Percentiles rank a stretch among this genome's conserved stretches.
phyloP scores from a whole-genome alignment of 2,329 filamentous ascomycete genomes.

The Arthrobotrys iridis region DNA sequence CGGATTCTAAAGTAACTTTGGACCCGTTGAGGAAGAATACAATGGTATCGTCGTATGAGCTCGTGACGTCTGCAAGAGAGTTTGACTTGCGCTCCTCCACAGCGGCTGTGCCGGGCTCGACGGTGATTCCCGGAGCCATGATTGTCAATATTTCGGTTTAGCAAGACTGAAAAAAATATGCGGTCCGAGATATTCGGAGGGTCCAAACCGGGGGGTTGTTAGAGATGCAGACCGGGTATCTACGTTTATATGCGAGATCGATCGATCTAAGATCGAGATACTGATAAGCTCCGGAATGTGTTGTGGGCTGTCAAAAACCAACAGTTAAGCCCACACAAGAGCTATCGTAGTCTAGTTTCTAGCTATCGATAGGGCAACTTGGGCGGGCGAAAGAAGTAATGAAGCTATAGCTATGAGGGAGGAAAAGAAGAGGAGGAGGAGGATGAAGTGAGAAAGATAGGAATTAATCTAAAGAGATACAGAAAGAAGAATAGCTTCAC shows the following conservation, averaged over 20 bases:
- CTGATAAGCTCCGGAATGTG: constrained; percentile 37
- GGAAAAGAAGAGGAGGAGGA: not conserved
- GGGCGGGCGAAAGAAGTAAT: not conserved
- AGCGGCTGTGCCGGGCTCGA: constrained; percentile 64
- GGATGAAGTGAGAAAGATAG: not conserved
- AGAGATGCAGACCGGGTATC: constrained; percentile 6
- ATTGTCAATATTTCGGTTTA: not conserved
- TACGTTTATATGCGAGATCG: constrained; percentile 17
- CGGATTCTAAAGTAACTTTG: constrained; percentile 78
- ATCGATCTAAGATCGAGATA: constrained; percentile 17
- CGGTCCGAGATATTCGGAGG: not conserved
- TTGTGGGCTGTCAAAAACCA: constrained; percentile 32
- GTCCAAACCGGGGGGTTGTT: not conserved
- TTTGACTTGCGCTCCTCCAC: constrained; percentile 62
- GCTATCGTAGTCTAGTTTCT: too few species aligned
- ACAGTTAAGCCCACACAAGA: constrained; percentile 1
- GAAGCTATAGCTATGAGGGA: not conserved
- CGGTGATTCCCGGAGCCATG: constrained; percentile 71
- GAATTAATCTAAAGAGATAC: not conserved
- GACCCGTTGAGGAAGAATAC: constrained; percentile 96
- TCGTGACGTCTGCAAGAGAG: constrained; percentile 71
- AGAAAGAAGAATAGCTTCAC: constrained; percentile 8
- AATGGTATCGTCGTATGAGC: constrained; percentile 83
- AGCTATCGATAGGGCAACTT: not conserved
- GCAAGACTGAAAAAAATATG: not conserved